Conservation (phyloP, 169 alveolate genomes). For the Cryptosporidium canis region DNA sequence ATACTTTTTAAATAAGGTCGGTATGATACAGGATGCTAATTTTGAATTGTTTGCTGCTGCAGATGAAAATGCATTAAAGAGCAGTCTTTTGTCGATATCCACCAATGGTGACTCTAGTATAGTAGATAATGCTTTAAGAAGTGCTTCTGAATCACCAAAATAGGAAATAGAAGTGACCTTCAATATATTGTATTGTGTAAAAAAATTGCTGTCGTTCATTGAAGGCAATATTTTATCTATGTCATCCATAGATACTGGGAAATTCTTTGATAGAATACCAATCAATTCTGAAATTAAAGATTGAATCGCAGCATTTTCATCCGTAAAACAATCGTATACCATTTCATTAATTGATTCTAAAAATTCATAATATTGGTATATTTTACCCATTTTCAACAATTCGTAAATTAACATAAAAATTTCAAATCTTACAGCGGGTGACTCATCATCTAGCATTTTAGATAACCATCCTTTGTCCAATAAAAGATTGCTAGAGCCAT, state of each 20-base stretch:
- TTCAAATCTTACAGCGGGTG: conserved; percentile 68
- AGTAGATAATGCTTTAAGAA: conserved; percentile 11
- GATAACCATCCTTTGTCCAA: conserved; percentile 56
- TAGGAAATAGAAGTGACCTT: not conserved
- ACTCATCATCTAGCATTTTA: conserved; percentile 51
- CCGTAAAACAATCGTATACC: conserved; percentile 40
- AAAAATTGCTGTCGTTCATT: conserved; percentile 45
- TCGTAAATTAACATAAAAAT: conserved; percentile 26
- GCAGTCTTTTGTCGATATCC: conserved; percentile 10
- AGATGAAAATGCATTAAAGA: conserved; percentile 8
- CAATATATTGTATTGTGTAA: conserved; percentile 30
- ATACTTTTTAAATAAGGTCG: conserved; percentile 22
- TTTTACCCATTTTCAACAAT: not conserved
- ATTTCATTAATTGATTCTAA: conserved; percentile 5
- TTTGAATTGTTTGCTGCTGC: conserved; percentile 9
- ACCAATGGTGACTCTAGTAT: conserved; percentile 17
- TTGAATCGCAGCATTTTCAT: conserved; percentile 63
- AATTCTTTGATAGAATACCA: not conserved
- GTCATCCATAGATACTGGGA: not conserved
- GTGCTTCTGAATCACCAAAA: conserved; percentile 29
- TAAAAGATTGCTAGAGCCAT: conserved; percentile 7
- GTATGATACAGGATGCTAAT: conserved; percentile 12
- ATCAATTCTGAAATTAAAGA: conserved; percentile 54
- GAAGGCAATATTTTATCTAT: conserved; percentile 18
- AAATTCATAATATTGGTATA: not conserved